Conservation (phyloP, 1,284 basidiomycete genomes). For the Sparassis latifolia region DNA sequence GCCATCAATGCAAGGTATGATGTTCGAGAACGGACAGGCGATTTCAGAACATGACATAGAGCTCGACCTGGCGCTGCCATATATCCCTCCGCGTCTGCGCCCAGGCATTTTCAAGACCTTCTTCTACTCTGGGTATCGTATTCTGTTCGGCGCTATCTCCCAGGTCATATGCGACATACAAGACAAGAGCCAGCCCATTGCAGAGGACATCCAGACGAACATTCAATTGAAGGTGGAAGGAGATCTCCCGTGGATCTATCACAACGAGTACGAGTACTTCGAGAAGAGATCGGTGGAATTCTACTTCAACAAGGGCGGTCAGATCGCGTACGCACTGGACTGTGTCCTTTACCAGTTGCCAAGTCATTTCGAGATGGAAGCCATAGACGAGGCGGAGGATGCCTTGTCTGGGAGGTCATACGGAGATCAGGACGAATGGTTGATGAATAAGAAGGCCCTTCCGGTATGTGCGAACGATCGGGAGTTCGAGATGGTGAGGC, state of each 20-base stretch:
- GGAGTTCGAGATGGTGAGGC: not conserved
- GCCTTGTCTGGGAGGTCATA: not conserved
- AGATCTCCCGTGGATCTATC: not conserved
- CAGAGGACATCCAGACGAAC: not conserved
- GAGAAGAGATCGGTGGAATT: not conserved
- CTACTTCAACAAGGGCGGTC: conserved; percentile 2
- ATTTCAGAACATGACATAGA: not conserved
- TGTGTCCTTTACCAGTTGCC: not conserved
- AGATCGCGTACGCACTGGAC: conserved; percentile 4
- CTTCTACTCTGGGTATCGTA: not conserved
- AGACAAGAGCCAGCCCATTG: not conserved
- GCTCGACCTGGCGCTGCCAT: not conserved
- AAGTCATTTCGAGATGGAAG: not conserved
- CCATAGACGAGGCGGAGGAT: no score
- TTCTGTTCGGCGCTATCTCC: not conserved
- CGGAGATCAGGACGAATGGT: not conserved
- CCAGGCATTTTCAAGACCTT: not conserved
- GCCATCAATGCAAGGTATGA: not conserved
- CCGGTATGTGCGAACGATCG: conserved; percentile 2
- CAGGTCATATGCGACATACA: not conserved
- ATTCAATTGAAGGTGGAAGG: not conserved
- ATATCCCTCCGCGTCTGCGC: not conserved
- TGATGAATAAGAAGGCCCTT: not conserved
- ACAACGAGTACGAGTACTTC: not conserved
- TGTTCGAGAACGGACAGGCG: not conserved